Percentiles rank a stretch among this genome's conserved stretches.
Conservation (phyloP, 805 yeast species). For the Yamadazyma kitorensis region DNA sequence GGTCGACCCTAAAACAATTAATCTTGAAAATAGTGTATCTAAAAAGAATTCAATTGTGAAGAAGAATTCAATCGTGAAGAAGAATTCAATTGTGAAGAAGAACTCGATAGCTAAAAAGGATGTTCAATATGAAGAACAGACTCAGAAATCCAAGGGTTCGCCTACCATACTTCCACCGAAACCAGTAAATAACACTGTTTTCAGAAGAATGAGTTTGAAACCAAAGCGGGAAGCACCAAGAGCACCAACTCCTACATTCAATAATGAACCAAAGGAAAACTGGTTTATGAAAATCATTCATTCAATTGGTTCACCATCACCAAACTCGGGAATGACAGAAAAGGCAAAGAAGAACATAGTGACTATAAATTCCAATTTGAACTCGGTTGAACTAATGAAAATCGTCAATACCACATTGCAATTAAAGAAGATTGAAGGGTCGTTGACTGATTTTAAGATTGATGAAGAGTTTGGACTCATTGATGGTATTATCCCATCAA, state of each 20-base stretch:
- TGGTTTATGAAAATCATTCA: constrained; percentile 41
- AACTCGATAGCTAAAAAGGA: too few species aligned
- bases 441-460: constrained; percentile 40
- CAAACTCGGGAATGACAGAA: constrained; percentile 5
- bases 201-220: constrained; percentile 29
- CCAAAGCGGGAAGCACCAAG: constrained; percentile 41
- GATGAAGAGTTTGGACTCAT: constrained; percentile 44
- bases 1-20: too few species aligned
- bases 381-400: constrained; percentile 28
- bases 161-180: constrained; percentile 4
- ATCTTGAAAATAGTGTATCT: too few species aligned
- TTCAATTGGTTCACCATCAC: constrained; percentile 16
- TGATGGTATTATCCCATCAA: constrained; percentile 47
- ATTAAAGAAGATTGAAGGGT: constrained; percentile 49
- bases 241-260: constrained; percentile 21
- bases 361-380: constrained; percentile 32
- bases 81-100: too few species aligned
- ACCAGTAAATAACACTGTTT: constrained; percentile 12
- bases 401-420: constrained; percentile 40
- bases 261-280: constrained; percentile 19
- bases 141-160: too few species aligned
- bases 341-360: constrained; percentile 22
- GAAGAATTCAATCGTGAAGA: too few species aligned
- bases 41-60: too few species aligned
- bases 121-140: background rate